Percentiles rank a stretch among this genome's conserved stretches.
Conservation (phyloP, 2,329 filamentous ascomycete species). For the Aspergillus sp. region DNA sequence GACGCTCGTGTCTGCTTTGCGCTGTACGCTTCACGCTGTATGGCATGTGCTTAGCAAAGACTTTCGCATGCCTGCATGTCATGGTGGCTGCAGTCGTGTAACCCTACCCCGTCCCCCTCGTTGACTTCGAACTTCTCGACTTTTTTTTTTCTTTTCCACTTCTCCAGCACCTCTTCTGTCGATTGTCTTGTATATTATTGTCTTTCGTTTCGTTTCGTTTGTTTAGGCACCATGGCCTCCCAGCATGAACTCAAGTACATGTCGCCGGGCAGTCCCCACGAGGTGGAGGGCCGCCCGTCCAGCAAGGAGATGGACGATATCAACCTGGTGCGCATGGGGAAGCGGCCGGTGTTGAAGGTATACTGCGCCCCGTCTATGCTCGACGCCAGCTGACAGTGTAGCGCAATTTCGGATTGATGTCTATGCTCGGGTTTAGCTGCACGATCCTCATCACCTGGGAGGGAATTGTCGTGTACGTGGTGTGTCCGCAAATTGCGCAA, state of each 20-base stretch:
- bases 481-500: background rate
- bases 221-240: slow-evolving; percentile 1
- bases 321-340: slow-evolving; percentile 51
- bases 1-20: no score
- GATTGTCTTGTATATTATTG: background rate
- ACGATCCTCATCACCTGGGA: slow-evolving; percentile 43
- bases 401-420: slow-evolving; percentile 41
- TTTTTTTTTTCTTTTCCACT: background rate
- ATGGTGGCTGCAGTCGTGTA: background rate
- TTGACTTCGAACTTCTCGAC: background rate
- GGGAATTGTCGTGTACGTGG: slow-evolving; percentile 34
- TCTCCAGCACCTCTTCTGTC: background rate
- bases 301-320: slow-evolving; percentile 33
- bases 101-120: background rate
- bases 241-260: slow-evolving; percentile 12
- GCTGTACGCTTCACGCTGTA: no score
- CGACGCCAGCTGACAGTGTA: slow-evolving; percentile 9
- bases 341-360: slow-evolving; percentile 48
- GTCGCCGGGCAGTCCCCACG: slow-evolving; percentile 8
- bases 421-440: slow-evolving; percentile 40
- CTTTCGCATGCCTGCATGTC: no score
- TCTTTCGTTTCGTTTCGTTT: background rate
- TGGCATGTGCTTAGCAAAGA: no score
- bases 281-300: slow-evolving; percentile 12
- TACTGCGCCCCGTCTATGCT: background rate